phyloP scores from a whole-genome alignment of 352 stramenopile species.

The Elongisporangium prolatum region DNA sequence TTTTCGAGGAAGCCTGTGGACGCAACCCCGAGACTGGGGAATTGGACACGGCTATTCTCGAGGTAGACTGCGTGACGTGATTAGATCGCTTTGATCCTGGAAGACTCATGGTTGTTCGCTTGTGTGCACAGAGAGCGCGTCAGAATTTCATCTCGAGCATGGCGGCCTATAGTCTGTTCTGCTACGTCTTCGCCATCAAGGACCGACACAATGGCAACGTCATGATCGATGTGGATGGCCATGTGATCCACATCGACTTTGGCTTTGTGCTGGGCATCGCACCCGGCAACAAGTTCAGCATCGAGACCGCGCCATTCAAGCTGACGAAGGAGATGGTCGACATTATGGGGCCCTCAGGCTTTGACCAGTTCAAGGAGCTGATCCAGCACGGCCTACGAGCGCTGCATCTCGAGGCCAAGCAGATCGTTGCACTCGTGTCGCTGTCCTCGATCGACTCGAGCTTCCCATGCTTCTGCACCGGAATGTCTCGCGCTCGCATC shows the following conservation, averaged over 20 bases:
- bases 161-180: slow-evolving; percentile 95
- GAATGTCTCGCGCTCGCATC: slow-evolving; percentile 32
- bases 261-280: slow-evolving; percentile 97
- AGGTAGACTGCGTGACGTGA: slow-evolving; percentile 9
- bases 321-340: slow-evolving; percentile 97
- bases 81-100: neutral
- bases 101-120: neutral
- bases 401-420: slow-evolving; percentile 89
- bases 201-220: slow-evolving; percentile 99
- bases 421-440: slow-evolving; percentile 88
- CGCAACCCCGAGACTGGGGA: slow-evolving; percentile 33
- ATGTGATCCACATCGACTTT: slow-evolving; percentile 99
- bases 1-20: slow-evolving; percentile 47
- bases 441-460: slow-evolving; percentile 91
- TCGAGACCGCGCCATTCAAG: slow-evolving; percentile 98
- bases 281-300: slow-evolving; percentile 94
- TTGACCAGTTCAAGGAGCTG: slow-evolving; percentile 90
- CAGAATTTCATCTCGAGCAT: slow-evolving; percentile 94
- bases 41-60: slow-evolving; percentile 34
- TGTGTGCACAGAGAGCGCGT: slow-evolving; percentile 56
- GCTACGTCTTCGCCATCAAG: slow-evolving; percentile 96
- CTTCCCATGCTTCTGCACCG: slow-evolving; percentile 90
- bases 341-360: slow-evolving; percentile 84
- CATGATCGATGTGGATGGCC: slow-evolving; percentile 93
- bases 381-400: slow-evolving; percentile 93